Base-by-base conservation (phyloP, 148 eudicot genomes). In the Camellia japonica region DNA sequence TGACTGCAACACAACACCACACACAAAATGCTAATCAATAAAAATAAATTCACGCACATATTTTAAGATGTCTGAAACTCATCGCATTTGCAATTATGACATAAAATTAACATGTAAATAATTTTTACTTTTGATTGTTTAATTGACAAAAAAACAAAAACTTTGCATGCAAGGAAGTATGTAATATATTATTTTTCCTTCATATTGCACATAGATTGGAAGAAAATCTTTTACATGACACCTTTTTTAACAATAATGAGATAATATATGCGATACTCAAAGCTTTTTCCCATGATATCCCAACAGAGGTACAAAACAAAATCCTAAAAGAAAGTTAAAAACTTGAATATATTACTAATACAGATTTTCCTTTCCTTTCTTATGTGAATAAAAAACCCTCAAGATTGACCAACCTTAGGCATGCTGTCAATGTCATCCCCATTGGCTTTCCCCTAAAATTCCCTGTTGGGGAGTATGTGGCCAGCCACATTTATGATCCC, bases 1-100 rank as follows among this genome's bases (percentile, higher is more conserved):
- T 90, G 81, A 87, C 99, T 97, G 93, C 82, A 83, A 78, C 20
- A 73, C 65, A 18, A 73, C 38, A 5, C 68, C 59, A 20, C 30
- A 80, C 38, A 75, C 12, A 38, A 82, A 60, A 54, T 55, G 66
- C 52, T 42, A 43, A 52, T 66, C 19, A 71, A 42, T 15, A 65
- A 18, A 71, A 83, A 68, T n/a, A n/a, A n/a, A n/a, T n/a, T 68
- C 42, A 69, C 15, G 79, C 11, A 11, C 76, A 83, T 55, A 76
- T 10, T 58, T 43, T 12, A 77, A 13, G 4, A 46, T 42, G 16
- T 51, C 43, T 62, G 43, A 41, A 76, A 65, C 16, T n/a, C 3
- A 41, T 69, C 49, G 58, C 60, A 77, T 55, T 54, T 73, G n/a
- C 43, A 20, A 73, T 73, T 16, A 69, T 16, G 23, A 69, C 51